Evolutionary conservation across 371 early-diverging fungal genomes (phyloP).

Genomic region (Chytridium lagenaria): DNA sequence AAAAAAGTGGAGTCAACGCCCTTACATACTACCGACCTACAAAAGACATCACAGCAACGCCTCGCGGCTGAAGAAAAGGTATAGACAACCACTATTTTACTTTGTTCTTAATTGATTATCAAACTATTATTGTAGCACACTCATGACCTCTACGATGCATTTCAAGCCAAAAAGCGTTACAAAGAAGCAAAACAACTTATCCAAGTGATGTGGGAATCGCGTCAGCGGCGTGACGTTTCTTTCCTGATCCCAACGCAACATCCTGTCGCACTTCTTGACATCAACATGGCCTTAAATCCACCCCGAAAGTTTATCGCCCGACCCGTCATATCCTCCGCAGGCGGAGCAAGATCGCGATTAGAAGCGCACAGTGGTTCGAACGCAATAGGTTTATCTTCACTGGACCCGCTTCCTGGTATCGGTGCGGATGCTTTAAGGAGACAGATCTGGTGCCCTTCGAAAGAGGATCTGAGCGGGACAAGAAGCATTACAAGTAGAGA

Average conservation of each 20-base stretch:
- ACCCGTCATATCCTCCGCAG: neutral
- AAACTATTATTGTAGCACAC: too few relatives aligned
- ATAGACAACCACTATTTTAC: too few relatives aligned
- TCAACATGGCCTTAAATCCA: neutral
- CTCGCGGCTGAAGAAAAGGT: too few relatives aligned
- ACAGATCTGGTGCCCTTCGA: slow-evolving; percentile 11
- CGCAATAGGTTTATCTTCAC: neutral
- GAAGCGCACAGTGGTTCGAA: too few relatives aligned
- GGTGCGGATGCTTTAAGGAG: neutral
- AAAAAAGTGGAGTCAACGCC: neutral
- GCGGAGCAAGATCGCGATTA: too few relatives aligned
- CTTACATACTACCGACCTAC: too few relatives aligned
- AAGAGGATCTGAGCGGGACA: neutral
- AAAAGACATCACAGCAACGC: too few relatives aligned
- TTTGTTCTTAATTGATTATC: too few relatives aligned
- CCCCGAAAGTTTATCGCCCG: neutral
- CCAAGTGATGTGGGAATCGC: neutral
- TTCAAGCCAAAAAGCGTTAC: neutral
- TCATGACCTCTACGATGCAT: too few relatives aligned
- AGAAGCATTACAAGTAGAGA: neutral
- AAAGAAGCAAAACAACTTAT: neutral
- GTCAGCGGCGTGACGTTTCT: neutral
- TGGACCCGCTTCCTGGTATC: neutral
- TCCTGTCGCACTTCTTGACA: neutral
- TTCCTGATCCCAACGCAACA: neutral